Evolutionary conservation across 352 stramenopile species (phyloP), one percentile per base, ranked within the genome.

Genomic region (Globisporangium solare): DNA sequence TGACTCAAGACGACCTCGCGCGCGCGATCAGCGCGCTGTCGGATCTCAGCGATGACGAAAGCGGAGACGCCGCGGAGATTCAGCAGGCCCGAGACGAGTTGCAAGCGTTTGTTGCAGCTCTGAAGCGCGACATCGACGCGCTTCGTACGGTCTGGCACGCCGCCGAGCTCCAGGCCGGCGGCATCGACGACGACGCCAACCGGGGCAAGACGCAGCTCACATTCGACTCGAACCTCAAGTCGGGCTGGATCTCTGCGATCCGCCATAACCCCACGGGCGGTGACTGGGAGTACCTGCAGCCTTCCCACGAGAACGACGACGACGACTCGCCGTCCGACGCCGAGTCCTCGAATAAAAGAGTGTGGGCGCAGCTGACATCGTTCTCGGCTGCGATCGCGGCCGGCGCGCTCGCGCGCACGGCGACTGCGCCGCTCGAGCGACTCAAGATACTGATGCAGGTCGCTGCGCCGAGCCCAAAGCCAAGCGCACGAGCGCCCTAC

Each of bases 401-500:
- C 24, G 81, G 83, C n/a, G 69, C 65, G 13, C 54, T 90, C 14
- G 74, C 76, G 8, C 78, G 85, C 24, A 89, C 83, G 8, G 73
- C 69, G 11, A 87, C 72, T 54, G 85, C 85, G 5, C 85, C 85
- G 12, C 60, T 95, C 3, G 85, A 95, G 56, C 74, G 85, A 0
- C 53, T 95, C 11, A 95, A 95, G 51, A 91, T 95, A 27, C 58
- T 93, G 11, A 89, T 89, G 69, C 85, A 95, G 56, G 57, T 87
- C 7, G 49, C 70, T 17, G 60, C 63, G 8, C 73, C 74, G 3
- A 67, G 40, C 31, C 18, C 57, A 2, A 31, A 51, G 41, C 12
- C 61, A 61, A 50, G 27, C 39, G 5, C 6, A 18, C 11, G 18
- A 13, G 15, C 53, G 27, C 79, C 75, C 21, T 92, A 92, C 54